Evolutionary conservation across 257 asterid species (phyloP), one percentile per base, ranked within the genome.

Genomic region (Coffea canephora): DNA sequence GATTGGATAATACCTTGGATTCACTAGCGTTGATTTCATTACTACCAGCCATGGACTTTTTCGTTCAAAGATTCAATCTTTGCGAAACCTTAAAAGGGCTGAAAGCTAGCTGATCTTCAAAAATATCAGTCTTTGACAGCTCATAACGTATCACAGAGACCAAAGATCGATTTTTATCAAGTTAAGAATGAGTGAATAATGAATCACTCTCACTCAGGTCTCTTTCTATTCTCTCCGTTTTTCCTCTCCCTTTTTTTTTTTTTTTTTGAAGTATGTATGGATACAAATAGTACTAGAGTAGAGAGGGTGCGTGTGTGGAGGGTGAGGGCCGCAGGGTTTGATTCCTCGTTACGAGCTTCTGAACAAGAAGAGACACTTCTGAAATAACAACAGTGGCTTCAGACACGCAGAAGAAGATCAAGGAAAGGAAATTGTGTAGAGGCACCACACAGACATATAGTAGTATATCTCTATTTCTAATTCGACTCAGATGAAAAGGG

Each of bases 11-110:
- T 71, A 85, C 85, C 88, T 82, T 79, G 55, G 84, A 82, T 77
- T 88, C 89, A 73, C 68, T 88, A 11, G 81, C 83, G 85, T 83
- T 86, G 82, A 88, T 79, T 73, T 84, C 90, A 75, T 86, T 84
- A 81, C 85, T 84, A 43, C 88, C 90, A 48, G 87, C 91, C 91
- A 88, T 88, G 50, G 49, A 67, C 46, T 39, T 50, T 48, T 43
- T 21, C 21, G 61, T 45, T 70, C 52, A 74, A 13, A 82, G 72
- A 46, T 55, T 77, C 15, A 36, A 61, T 31, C 34, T 21, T 49
- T 43, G 8, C n/a, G 59, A 71, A 54, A 74, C 74, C 74, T 50
- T 74, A 50, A 83, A 71, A 77, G 72, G 69, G 77, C 77, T 48
- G 78, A 23, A 39, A 57, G 65, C 65, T 19, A 57, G 23, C 61